Evolutionary conservation across 495 filamentous ascomycete genomes (phyloP), one percentile per base, ranked within the genome.

Genomic region (Neurospora sp.): DNA sequence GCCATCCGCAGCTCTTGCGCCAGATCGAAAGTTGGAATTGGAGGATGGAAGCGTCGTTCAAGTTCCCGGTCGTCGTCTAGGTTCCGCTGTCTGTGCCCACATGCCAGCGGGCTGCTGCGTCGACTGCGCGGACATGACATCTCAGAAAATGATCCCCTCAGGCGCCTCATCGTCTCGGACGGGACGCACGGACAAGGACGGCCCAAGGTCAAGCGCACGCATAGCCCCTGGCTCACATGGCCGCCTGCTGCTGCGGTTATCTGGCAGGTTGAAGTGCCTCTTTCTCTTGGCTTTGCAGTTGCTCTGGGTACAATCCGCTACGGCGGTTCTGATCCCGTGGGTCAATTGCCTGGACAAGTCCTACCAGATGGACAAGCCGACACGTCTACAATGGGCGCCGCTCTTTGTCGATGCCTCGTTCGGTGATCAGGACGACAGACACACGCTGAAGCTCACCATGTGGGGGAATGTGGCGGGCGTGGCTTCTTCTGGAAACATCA

Each of bases 381-480:
- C 75, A 18, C 74, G 74, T 71, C 84, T 98, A n/a, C 96, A 99
- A 84, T 97, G 94, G 81, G 84, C 89, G 10, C 94, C 96, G 1
- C 75, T 89, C 14, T 86, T 86, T 72, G 86, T 96, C 72, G 88
- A 89, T 75, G 96, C 92, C 72, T 82, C 81, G 14, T 97, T 96
- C 83, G 86, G 94, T 75, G 82, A 88, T 31, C 79, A 82, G 22
- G 82, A 87, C 72, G 78, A 88, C 12, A 87, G 86, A 69, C 88
- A 94, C 77, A 89, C 89, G 44, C 83, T 99, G 39, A 88, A 88
- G 72, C 83, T 98, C 38, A 97, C 90, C 1, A 89, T 97, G 27
- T 98, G 93, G 83, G 94, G 94, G 31, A 97, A 98, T 81, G 93
- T 98, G 27, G 90, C 90, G 37, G 96, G 96, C 9, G 82, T 82